phyloP scores from a whole-genome alignment of 371 early-diverging fungal genomes.

The Syncephalastrum racemosum region DNA sequence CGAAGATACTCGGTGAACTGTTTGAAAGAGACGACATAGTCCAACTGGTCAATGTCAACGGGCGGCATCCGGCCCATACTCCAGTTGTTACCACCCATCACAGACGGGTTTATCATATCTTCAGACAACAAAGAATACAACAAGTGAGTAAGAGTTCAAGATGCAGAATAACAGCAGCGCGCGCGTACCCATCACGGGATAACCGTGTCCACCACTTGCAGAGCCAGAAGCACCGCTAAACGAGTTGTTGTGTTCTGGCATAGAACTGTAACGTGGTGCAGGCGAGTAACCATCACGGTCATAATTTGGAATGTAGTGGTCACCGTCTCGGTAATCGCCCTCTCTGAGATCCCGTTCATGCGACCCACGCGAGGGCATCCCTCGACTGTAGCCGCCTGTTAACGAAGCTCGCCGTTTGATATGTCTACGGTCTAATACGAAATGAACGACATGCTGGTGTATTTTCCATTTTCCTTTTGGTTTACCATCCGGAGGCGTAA shows the following conservation, averaged over 20 bases:
- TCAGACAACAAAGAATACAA: not conserved
- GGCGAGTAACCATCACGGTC: conserved; percentile 77
- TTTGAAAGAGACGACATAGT: conserved; percentile 76
- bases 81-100: not conserved
- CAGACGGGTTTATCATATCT: not conserved
- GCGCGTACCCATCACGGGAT: conserved; percentile 35
- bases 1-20: conserved; percentile 77
- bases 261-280: conserved; percentile 56
- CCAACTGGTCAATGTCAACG: conserved; percentile 77
- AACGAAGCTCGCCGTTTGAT: conserved; percentile 52
- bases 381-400: conserved; percentile 17
- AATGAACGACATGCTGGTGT: not conserved
- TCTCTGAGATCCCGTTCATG: conserved; percentile 14
- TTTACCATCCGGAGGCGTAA: conserved; percentile 53
- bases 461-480: not conserved
- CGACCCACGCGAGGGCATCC: conserved; percentile 11
- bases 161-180: not conserved
- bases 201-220: conserved; percentile 8
- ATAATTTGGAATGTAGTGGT: conserved; percentile 85
- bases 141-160: not conserved
- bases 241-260: conserved; percentile 26
- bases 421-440: conserved; percentile 47
- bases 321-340: conserved; percentile 53
- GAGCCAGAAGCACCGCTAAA: conserved; percentile 9
- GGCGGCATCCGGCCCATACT: conserved; percentile 18